These are phyloP conservation scores for Diaporthe eres DNA, from an alignment of 2,329 filamentous ascomycete species.

Conservation along the genomic window DNA sequence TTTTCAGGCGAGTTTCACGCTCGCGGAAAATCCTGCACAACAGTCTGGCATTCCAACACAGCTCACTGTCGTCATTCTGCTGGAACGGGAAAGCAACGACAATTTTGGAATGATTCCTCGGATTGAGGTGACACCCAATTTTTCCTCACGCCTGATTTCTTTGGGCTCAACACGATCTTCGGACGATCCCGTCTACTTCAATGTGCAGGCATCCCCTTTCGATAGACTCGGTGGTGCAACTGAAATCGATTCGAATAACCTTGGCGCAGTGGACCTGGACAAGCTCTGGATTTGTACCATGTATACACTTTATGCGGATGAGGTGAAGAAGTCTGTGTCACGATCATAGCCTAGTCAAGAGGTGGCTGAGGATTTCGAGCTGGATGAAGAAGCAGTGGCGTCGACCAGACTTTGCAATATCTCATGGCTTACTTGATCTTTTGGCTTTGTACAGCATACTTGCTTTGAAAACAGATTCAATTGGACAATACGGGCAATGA, in stretches of 20 bases:
- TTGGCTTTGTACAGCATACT: too few species aligned
- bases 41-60: constrained; percentile 19
- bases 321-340: neutral
- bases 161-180: neutral
- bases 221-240: neutral
- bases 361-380: neutral
- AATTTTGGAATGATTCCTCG: constrained; percentile 10
- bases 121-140: constrained; percentile 6
- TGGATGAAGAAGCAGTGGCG: too few species aligned
- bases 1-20: constrained; percentile 12
- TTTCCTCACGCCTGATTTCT: neutral
- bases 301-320: neutral
- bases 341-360: neutral
- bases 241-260: neutral
- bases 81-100: constrained; percentile 15
- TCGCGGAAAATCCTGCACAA: constrained; percentile 14
- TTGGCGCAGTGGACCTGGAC: neutral
- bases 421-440: too few species aligned
- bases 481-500: too few species aligned
- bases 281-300: constrained; percentile 27
- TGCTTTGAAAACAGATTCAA: too few species aligned
- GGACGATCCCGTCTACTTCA: constrained; percentile 11
- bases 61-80: constrained; percentile 11
- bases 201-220: neutral
- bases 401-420: too few species aligned